Evolutionary conservation across 345 rosid species (phyloP).

Genomic region (Eucalyptus guilfoylei): DNA sequence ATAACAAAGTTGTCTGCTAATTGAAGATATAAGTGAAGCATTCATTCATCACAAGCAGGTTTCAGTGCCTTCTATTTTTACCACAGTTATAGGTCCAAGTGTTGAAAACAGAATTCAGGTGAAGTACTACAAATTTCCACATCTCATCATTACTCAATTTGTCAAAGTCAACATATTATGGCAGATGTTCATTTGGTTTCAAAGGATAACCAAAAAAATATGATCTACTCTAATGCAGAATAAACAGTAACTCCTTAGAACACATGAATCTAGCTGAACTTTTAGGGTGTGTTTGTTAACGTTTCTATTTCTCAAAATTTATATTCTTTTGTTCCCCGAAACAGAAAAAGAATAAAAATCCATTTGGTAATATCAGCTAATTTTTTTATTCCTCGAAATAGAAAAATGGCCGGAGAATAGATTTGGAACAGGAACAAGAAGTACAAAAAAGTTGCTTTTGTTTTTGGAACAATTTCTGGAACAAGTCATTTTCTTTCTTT

Average conservation of each 20-base stretch:
- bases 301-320: too few relatives aligned
- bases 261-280: neutral
- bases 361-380: too few relatives aligned
- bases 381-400: too few relatives aligned
- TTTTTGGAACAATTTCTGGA: too few relatives aligned
- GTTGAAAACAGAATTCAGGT: neutral
- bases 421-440: too few relatives aligned
- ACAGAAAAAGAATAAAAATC: too few relatives aligned
- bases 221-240: neutral
- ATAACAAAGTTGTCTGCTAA: neutral
- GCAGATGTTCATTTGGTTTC: neutral
- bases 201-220: neutral
- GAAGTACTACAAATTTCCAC: neutral
- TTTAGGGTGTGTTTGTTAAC: neutral
- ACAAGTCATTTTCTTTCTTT: too few relatives aligned
- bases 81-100: neutral
- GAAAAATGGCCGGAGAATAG: too few relatives aligned
- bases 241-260: neutral
- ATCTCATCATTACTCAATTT: neutral
- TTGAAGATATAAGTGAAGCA: neutral
- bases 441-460: too few relatives aligned
- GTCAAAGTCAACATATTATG: neutral
- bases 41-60: neutral
- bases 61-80: neutral
- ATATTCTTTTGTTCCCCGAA: rapidly evolving